Base-by-base conservation (phyloP, 2,329 filamentous ascomycete species). In the Cadophora gregata region DNA sequence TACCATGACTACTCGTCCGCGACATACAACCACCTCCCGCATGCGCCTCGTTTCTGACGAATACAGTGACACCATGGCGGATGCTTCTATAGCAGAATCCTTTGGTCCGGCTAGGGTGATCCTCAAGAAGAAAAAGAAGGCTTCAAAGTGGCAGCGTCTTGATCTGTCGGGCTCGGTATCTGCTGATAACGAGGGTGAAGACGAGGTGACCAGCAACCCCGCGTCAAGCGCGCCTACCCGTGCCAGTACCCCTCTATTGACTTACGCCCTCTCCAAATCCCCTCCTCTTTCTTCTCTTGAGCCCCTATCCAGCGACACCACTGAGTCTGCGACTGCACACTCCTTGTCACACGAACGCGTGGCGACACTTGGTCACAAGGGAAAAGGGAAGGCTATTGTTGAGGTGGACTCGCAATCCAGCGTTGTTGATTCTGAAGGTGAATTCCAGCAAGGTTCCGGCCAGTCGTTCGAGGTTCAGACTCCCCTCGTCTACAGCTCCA, bases 171-270 rank as follows among this genome's bases (percentile, higher is more conserved):
- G 33, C 21, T 36, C 31, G 47, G 29, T 62, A 19, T 33, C 47
- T 27, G 59, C 33, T 53, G 59, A 53, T 38, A 36, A 27, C 24
- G 59, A 62, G 24, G 47, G n/a, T 53, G 59, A 53, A 38, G 59
- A 62, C n/a, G 59, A 62, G 45, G 59, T 48, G 42, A 25, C 5
- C 21, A 62, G 59, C 59, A 51, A 50, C 31, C 45, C 59, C 29
- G n/a, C 59, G 21, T 62, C 59, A 51, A 62, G 59, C 59, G 59
- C 47, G 47, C 58, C 45, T 60, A 62, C 59, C 45, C 59, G 59
- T 16, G 45, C 59, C 31, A 62, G 45, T 14, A 51, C 59, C 33
- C 59, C 24, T n/a, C 24, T 60, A 12, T 47, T 60, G 45, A 51
- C 45, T 19, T 29, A 19, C 19, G n/a, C 6, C 25, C 4, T 21